Evolutionary conservation across 306 rosid genomes (phyloP).

Genomic region (Leucaena leucocephala): DNA sequence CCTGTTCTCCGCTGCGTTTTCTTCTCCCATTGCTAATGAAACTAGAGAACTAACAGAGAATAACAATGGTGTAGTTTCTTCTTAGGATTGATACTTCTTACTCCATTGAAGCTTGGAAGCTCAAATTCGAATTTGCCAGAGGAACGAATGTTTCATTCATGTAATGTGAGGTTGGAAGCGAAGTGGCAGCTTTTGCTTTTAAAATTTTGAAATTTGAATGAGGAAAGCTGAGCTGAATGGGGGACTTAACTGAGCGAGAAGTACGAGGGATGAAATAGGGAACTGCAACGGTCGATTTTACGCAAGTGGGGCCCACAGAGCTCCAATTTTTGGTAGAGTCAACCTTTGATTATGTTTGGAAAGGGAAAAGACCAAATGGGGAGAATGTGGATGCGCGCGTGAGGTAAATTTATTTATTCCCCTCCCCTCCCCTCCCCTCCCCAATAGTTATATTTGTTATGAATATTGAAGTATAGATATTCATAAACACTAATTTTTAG

Average conservation of each 20-base stretch:
- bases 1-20: slow-evolving; percentile 69
- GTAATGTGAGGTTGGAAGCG: slow-evolving; percentile 9
- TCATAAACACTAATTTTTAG: too few relatives aligned
- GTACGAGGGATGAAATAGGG: slow-evolving; percentile 41
- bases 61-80: not conserved
- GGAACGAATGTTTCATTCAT: not conserved
- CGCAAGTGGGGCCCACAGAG: slow-evolving; percentile 17
- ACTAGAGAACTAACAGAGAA: not conserved
- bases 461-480: too few relatives aligned
- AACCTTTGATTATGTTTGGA: not conserved
- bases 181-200: slow-evolving; percentile 56
- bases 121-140: not conserved
- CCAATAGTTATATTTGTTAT: too few relatives aligned
- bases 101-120: not conserved
- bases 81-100: not conserved
- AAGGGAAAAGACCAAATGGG: not conserved
- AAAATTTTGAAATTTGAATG: slow-evolving; percentile 85
- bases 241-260: slow-evolving; percentile 26
- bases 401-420: not conserved
- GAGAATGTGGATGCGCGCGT: not conserved
- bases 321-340: not conserved
- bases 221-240: not conserved
- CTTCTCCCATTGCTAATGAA: slow-evolving; percentile 72
- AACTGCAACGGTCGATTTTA: slow-evolving; percentile 57
- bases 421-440: not conserved